These are phyloP conservation scores for Pseudogymnoascus sp. DNA, from an alignment of 2,329 filamentous ascomycete species.

Conservation along the genomic window DNA sequence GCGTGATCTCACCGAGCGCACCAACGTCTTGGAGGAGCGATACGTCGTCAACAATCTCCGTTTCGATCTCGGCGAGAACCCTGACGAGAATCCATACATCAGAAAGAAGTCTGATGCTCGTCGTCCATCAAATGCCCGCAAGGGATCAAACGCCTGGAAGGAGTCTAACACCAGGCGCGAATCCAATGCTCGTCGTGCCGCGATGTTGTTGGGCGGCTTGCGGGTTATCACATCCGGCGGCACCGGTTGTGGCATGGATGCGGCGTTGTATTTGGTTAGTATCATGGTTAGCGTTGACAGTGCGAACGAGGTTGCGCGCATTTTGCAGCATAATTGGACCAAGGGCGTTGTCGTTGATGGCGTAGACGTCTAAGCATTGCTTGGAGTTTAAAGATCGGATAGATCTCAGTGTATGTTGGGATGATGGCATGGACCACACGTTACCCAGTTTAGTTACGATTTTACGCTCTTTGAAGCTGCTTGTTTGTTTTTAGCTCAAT, in stretches of 20 bases:
- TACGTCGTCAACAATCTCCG: constrained; percentile 90
- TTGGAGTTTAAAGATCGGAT: constrained; percentile 9
- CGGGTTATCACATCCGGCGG: constrained; percentile 75
- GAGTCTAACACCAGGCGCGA: constrained; percentile 66
- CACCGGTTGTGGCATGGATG: constrained; percentile 72
- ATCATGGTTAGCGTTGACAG: constrained; percentile 71
- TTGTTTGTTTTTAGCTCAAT: constrained; percentile 7
- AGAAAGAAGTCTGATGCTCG: constrained; percentile 62
- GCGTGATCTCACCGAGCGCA: constrained; percentile 64
- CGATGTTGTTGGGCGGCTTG: constrained; percentile 54
- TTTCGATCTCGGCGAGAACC: constrained; percentile 69
- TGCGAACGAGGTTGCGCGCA: constrained; percentile 64
- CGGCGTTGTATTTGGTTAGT: constrained; percentile 74
- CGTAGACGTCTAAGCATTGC: constrained; percentile 60
- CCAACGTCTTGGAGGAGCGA: constrained; percentile 73
- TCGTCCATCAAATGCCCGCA: constrained; percentile 57
- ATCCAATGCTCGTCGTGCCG: constrained; percentile 57
- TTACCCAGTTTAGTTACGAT: constrained; percentile 3
- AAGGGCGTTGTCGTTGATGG: constrained; percentile 80
- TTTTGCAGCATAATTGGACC: constrained; percentile 76
- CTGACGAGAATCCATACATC: constrained; percentile 78
- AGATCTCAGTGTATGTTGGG: constrained; percentile 9
- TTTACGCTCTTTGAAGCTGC: not conserved
- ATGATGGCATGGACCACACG: not conserved
- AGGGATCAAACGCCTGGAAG: constrained; percentile 78